These are phyloP conservation scores for Aspergillus hortae DNA, from an alignment of 2,329 filamentous ascomycete genomes.

Conservation along the genomic window DNA sequence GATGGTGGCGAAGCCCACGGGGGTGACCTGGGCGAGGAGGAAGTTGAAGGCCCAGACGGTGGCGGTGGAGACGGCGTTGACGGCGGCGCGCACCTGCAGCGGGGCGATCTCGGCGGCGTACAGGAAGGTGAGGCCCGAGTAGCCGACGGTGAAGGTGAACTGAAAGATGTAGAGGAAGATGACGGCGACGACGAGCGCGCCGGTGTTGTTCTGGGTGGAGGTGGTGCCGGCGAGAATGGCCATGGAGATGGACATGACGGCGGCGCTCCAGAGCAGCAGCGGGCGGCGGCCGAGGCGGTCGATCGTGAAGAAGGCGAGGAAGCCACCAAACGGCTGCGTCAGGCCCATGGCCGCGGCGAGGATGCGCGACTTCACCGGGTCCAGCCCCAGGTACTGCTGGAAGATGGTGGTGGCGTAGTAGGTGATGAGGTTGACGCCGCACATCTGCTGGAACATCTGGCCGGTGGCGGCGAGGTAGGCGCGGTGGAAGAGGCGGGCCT, in stretches of 20 bases:
- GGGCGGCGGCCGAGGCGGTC: conserved; percentile 38
- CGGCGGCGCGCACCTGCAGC: conserved; percentile 40
- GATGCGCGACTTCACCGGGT: conserved; percentile 21
- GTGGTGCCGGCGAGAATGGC: conserved; percentile 49
- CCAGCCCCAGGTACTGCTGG: conserved; percentile 32
- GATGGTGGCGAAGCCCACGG: conserved; percentile 41
- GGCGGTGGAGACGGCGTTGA: conserved; percentile 55
- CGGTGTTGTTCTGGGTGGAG: conserved; percentile 40
- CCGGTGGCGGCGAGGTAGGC: conserved; percentile 30
- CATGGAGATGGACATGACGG: too few species aligned
- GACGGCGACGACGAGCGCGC: conserved; percentile 51
- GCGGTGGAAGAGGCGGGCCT: conserved; percentile 34
- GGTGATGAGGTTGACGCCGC: conserved; percentile 35
- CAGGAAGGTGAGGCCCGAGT: conserved; percentile 58
- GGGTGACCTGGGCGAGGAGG: conserved; percentile 35
- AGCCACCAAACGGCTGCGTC: conserved; percentile 36
- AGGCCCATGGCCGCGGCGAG: conserved; percentile 28
- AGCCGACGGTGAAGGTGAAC: conserved; percentile 58
- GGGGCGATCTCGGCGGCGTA: conserved; percentile 59
- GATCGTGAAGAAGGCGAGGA: conserved; percentile 46
- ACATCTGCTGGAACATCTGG: conserved; percentile 38
- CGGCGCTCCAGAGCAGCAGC: conserved; percentile 23
- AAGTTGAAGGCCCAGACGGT: conserved; percentile 39
- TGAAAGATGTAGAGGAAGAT: conserved; percentile 60
- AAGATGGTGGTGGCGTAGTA: conserved; percentile 36